phyloP scores from a whole-genome alignment of 495 filamentous ascomycete genomes.

The Annulohypoxylon maeteangense region DNA sequence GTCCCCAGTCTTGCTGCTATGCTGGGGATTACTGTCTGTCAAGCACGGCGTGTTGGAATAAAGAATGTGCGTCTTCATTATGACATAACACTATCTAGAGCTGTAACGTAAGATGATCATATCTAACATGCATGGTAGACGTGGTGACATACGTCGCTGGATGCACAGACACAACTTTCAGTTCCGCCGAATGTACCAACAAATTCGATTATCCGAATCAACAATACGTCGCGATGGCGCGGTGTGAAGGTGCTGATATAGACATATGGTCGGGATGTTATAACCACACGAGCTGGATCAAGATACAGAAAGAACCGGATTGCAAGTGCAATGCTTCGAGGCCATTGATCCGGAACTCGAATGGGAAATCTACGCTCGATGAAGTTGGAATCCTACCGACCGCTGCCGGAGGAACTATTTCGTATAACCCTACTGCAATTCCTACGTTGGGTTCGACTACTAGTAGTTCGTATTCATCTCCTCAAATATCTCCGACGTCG shows the following conservation, averaged over 20 bases:
- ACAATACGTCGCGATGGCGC: conserved; percentile 39
- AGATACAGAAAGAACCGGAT: conserved; percentile 36
- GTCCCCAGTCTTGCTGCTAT: conserved; percentile 49
- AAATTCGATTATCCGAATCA: conserved; percentile 39
- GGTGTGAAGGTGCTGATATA: conserved; percentile 38
- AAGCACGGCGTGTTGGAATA: conserved; percentile 45
- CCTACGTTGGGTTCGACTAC: conserved; percentile 6
- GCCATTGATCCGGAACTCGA: conserved; percentile 36
- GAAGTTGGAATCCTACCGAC: conserved; percentile 7
- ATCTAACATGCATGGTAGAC: conserved; percentile 7
- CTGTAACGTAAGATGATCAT: not conserved
- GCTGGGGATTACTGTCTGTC: conserved; percentile 49
- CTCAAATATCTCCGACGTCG: not conserved
- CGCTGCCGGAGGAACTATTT: conserved; percentile 19
- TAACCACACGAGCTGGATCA: conserved; percentile 17
- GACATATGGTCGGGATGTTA: conserved; percentile 35
- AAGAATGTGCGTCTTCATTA: conserved; percentile 13
- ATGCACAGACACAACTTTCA: conserved; percentile 46
- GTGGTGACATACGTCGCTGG: conserved; percentile 51
- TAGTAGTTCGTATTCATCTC: not conserved
- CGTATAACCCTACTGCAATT: conserved; percentile 20
- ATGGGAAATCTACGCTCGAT: conserved; percentile 30
- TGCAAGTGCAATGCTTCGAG: conserved; percentile 32
- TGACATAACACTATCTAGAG: not conserved
- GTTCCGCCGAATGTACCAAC: conserved; percentile 35